phyloP scores from a whole-genome alignment of 768 basidiomycete genomes.

The Kwoniella sp. region DNA sequence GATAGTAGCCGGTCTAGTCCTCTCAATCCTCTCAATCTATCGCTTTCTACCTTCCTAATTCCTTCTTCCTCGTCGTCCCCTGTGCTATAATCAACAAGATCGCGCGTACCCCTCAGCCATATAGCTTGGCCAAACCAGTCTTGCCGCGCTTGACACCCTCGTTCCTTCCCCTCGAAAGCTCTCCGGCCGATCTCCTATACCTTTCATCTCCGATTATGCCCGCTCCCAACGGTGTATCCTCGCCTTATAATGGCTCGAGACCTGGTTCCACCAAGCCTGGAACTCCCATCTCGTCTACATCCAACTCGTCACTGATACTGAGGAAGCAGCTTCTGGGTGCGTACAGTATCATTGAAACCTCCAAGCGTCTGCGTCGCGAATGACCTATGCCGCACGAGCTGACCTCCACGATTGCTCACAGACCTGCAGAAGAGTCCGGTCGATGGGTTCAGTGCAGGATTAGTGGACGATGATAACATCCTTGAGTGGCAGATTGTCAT shows the following conservation, averaged over 20 bases:
- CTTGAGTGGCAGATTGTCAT: slow-evolving; percentile 97
- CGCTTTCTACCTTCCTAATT: slow-evolving; percentile 1
- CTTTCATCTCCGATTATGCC: slow-evolving; percentile 16
- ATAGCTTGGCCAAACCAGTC: no score
- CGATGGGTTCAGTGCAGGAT: slow-evolving; percentile 96
- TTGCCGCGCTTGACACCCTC: not conserved
- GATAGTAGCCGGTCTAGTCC: not conserved
- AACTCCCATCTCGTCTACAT: slow-evolving; percentile 33
- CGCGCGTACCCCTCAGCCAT: no score
- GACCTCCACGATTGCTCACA: slow-evolving; percentile 23
- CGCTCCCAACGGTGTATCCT: slow-evolving; percentile 9
- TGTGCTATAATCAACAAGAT: not conserved
- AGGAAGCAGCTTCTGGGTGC: slow-evolving; percentile 51
- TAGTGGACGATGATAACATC: slow-evolving; percentile 91
- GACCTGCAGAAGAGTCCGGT: slow-evolving; percentile 92
- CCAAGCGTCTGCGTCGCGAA: not conserved
- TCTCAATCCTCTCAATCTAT: not conserved
- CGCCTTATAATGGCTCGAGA: slow-evolving; percentile 32
- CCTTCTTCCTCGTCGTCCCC: not conserved
- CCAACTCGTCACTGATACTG: slow-evolving; percentile 45
- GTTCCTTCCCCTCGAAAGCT: slow-evolving; percentile 1
- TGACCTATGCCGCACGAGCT: not conserved
- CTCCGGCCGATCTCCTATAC: not conserved
- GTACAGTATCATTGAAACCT: no score
- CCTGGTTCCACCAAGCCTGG: slow-evolving; percentile 43